Percentiles rank a stretch among this genome's conserved stretches.
Evolutionary conservation across 1,284 basidiomycete species (phyloP).

Genomic region (Cerioporus squamosus): DNA sequence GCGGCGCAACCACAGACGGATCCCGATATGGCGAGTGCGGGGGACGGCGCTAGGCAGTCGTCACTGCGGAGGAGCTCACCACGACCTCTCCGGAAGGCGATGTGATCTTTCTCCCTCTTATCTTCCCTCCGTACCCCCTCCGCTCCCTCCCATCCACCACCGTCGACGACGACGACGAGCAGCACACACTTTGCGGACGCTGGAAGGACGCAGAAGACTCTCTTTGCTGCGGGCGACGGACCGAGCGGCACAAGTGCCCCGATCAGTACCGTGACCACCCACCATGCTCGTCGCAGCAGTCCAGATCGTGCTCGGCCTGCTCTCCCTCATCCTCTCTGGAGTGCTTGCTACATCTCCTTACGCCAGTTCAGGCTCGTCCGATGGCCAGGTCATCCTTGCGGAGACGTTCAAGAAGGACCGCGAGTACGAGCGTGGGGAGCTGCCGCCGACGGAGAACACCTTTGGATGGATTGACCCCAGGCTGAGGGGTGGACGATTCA

Average conservation of each 20-base stretch:
- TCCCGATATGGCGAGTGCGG: constrained; percentile 8
- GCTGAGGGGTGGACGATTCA: constrained; percentile 65
- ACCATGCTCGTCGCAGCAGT: constrained; percentile 9
- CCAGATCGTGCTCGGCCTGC: constrained; percentile 2
- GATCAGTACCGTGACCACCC: constrained; percentile 12
- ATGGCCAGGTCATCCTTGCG: constrained; percentile 7
- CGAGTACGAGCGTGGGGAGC: constrained; percentile 34
- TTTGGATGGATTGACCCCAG: constrained; percentile 74
- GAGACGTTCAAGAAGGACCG: constrained; percentile 4
- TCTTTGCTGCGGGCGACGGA: constrained; percentile 4
- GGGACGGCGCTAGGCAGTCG: constrained; percentile 10
- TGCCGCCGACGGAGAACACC: constrained; percentile 32
- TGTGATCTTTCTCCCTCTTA: not conserved
- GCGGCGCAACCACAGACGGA: not conserved
- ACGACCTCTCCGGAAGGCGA: not conserved
- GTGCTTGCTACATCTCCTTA: not conserved
- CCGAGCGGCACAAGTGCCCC: constrained; percentile 2
- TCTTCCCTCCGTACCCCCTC: not conserved
- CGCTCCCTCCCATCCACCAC: not conserved
- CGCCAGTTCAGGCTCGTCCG: not conserved
- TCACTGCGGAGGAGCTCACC: not conserved
- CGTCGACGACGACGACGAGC: not conserved
- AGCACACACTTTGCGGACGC: not conserved
- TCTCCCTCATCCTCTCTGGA: constrained; percentile 3
- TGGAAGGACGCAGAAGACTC: not conserved